These are phyloP conservation scores for Albugo laibachii DNA, from an alignment of 352 stramenopile genomes.

Conservation along the genomic window DNA sequence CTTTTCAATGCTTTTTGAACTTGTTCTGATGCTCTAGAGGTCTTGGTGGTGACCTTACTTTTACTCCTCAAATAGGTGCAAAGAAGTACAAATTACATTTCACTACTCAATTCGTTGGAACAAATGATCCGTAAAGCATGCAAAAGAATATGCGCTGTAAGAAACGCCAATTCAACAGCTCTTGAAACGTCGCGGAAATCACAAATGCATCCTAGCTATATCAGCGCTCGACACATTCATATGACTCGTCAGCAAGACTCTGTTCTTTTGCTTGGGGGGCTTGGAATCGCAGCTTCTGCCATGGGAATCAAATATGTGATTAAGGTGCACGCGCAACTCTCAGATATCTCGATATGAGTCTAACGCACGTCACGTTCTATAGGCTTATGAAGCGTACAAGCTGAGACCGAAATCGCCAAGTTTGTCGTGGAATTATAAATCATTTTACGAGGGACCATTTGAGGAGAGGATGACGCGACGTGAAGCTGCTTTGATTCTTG, in stretches of 20 bases:
- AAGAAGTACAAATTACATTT: too few species aligned
- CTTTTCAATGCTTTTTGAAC: too few species aligned
- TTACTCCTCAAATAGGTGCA: too few species aligned
- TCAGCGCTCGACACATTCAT: slow-evolving; percentile 25
- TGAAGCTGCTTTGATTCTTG: slow-evolving; percentile 97
- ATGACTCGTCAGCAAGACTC: slow-evolving; percentile 38
- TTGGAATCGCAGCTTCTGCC: slow-evolving; percentile 46
- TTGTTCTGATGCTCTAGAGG: too few species aligned
- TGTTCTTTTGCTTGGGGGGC: slow-evolving; percentile 29
- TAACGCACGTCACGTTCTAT: slow-evolving; percentile 1
- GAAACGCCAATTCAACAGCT: too few species aligned
- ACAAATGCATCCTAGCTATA: too few species aligned
- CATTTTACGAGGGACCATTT: slow-evolving; percentile 94
- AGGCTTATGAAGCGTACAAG: slow-evolving; percentile 62
- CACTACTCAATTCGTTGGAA: too few species aligned
- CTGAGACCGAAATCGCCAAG: slow-evolving; percentile 40
- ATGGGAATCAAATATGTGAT: slow-evolving; percentile 65
- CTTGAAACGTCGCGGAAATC: too few species aligned
- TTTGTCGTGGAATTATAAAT: slow-evolving; percentile 59
- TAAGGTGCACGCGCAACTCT: slow-evolving; percentile 13
- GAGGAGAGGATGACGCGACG: slow-evolving; percentile 97
- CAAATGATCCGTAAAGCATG: too few species aligned
- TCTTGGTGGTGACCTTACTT: too few species aligned
- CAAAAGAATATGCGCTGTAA: too few species aligned
- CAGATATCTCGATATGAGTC: not conserved